Evolutionary conservation across 2,329 filamentous ascomycete species (phyloP).

Genomic region (Colletotrichum cereale): DNA sequence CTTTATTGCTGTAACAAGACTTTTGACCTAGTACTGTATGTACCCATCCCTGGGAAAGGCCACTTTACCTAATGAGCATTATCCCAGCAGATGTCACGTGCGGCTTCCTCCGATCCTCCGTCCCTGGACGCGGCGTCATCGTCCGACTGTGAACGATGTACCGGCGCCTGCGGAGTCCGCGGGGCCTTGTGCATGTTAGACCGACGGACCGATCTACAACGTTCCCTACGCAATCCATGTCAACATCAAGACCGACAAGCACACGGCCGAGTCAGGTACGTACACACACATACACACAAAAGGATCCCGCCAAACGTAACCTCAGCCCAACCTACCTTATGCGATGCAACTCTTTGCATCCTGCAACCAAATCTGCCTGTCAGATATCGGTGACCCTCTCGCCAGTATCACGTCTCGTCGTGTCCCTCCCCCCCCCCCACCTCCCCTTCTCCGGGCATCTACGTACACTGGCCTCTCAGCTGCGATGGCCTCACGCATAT

Average conservation of each 20-base stretch:
- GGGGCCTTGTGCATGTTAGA: conserved; percentile 11
- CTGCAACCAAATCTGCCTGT: conserved; percentile 1
- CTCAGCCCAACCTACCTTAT: not conserved
- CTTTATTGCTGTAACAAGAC: too few relatives aligned
- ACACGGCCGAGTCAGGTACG: not conserved
- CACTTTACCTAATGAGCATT: not conserved
- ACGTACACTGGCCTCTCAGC: conserved; percentile 1
- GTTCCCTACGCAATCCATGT: not conserved
- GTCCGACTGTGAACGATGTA: not conserved
- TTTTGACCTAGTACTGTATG: too few relatives aligned
- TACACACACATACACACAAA: not conserved
- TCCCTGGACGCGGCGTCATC: not conserved
- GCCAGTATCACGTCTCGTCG: not conserved
- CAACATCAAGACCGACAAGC: not conserved
- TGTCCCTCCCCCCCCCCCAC: too few relatives aligned
- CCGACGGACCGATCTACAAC: not conserved
- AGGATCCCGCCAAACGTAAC: not conserved
- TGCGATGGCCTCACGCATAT: not conserved
- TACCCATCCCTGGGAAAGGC: not conserved
- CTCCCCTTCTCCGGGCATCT: not conserved
- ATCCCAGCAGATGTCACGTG: not conserved
- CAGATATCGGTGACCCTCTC: not conserved
- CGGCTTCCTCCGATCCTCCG: not conserved
- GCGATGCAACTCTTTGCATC: conserved; percentile 1
- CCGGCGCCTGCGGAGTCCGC: conserved; percentile 2